phyloP scores from a whole-genome alignment of 495 filamentous ascomycete genomes.

The Hypoxylon subgilvum region DNA sequence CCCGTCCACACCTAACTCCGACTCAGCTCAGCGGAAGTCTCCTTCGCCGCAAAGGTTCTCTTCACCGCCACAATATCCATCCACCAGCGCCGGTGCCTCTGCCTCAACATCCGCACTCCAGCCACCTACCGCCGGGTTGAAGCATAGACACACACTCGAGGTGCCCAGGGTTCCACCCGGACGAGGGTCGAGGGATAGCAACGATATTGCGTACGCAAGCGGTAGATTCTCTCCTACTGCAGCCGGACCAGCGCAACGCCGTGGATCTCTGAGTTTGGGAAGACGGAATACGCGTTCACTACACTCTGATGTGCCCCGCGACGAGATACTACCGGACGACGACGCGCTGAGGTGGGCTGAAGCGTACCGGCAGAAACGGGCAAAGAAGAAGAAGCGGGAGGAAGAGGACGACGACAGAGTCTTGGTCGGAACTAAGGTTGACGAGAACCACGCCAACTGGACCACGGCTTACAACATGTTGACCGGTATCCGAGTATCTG shows the following conservation, averaged over 20 bases:
- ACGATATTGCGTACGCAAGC: conserved; percentile 70
- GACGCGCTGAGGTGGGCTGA: conserved; percentile 93
- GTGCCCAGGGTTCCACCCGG: conserved; percentile 67
- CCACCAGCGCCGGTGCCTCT: conserved; percentile 46
- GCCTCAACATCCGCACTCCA: conserved; percentile 51
- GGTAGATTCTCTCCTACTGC: conserved; percentile 86
- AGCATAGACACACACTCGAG: conserved; percentile 89
- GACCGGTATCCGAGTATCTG: conserved; percentile 95
- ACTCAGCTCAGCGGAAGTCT: conserved; percentile 48
- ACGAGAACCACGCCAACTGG: conserved; percentile 97
- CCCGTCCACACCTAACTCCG: conserved; percentile 50
- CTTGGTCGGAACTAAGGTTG: conserved; percentile 96
- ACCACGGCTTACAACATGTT: conserved; percentile 99
- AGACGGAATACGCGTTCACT: conserved; percentile 82
- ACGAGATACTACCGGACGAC: conserved; percentile 85
- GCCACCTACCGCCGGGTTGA: conserved; percentile 57
- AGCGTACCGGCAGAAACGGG: conserved; percentile 85
- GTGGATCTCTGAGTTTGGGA: conserved; percentile 81
- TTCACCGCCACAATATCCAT: conserved; percentile 69
- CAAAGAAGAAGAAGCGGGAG: conserved; percentile 80
- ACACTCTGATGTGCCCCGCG: conserved; percentile 79
- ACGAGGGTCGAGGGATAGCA: conserved; percentile 61
- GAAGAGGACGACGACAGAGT: conserved; percentile 94
- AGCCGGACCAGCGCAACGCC: conserved; percentile 54
- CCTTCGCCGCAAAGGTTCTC: conserved; percentile 69